These are phyloP conservation scores for Bruguiera gymnorhiza DNA, from an alignment of 345 rosid species.

Conservation along the genomic window DNA sequence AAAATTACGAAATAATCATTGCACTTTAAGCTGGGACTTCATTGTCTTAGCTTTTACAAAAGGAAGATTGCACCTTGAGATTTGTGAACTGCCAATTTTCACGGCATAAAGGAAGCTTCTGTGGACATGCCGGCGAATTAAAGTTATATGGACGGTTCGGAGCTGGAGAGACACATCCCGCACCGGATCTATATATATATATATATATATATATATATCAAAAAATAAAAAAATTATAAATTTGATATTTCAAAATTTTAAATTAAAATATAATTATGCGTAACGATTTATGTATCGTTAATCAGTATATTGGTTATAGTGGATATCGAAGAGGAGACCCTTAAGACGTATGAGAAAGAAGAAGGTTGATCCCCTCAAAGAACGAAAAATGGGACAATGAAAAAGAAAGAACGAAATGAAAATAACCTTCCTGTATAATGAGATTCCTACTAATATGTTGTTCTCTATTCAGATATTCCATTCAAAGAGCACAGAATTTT, in stretches of 20 bases:
- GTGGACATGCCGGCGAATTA: constrained; percentile 6
- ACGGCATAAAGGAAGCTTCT: constrained; percentile 22
- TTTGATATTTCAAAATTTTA: too few relatives aligned
- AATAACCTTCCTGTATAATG: constrained; percentile 3
- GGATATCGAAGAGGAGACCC: too few relatives aligned
- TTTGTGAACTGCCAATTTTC: constrained; percentile 5
- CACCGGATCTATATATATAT: too few relatives aligned
- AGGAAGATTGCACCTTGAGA: constrained; percentile 21
- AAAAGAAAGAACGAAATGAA: constrained; percentile 1
- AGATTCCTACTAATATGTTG: constrained; percentile 31
- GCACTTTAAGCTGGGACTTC: constrained; percentile 19
- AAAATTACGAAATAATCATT: constrained; percentile 10
- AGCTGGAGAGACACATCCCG: too few relatives aligned
- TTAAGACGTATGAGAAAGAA: too few relatives aligned
- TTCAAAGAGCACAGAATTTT: constrained; percentile 27
- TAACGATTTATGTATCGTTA: too few relatives aligned
- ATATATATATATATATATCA: too few relatives aligned
- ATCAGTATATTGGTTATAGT: too few relatives aligned
- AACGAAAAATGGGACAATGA: too few relatives aligned
- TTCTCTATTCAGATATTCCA: constrained; percentile 31
- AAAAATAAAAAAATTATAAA: too few relatives aligned
- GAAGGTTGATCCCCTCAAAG: too few relatives aligned
- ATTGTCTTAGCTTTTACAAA: constrained; percentile 28
- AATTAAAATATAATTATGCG: too few relatives aligned
- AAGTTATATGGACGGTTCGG: neutral